These are phyloP conservation scores for Rhodofomes roseus DNA, from an alignment of 1,284 basidiomycete species.

Conservation along the genomic window DNA sequence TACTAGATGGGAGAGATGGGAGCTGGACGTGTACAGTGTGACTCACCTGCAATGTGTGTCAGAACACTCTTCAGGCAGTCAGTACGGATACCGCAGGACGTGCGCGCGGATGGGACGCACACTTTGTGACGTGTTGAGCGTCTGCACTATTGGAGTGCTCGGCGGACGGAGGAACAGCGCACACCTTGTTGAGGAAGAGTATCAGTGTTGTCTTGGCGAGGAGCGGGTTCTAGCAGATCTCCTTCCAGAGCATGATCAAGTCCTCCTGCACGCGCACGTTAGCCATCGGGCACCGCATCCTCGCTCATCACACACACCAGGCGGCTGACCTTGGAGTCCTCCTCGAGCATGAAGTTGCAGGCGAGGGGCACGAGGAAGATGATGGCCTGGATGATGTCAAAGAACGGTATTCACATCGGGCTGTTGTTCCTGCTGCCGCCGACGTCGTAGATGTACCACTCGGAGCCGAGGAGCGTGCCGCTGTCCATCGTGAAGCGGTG, in stretches of 20 bases:
- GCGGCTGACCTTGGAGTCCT: conserved; percentile 55
- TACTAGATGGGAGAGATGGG: too few relatives aligned
- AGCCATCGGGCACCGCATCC: not conserved
- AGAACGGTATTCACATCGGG: conserved; percentile 66
- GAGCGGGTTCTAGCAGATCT: conserved; percentile 52
- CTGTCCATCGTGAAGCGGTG: conserved; percentile 54
- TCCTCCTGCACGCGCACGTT: conserved; percentile 35
- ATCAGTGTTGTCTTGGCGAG: conserved; percentile 54
- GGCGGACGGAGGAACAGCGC: conserved; percentile 6
- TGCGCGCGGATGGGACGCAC: conserved; percentile 14
- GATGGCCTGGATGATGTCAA: conserved; percentile 50
- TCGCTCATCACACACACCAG: conserved; percentile 35
- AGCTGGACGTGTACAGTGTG: too few relatives aligned
- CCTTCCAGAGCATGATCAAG: conserved; percentile 55
- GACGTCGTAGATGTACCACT: conserved; percentile 67
- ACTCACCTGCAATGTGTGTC: too few relatives aligned
- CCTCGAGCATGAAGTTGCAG: conserved; percentile 60
- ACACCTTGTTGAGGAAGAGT: conserved; percentile 64
- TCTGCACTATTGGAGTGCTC: not conserved
- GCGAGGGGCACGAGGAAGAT: conserved; percentile 50
- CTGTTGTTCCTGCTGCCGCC: conserved; percentile 57
- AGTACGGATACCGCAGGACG: not conserved
- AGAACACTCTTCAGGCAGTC: too few relatives aligned
- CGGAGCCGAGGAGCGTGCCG: conserved; percentile 36
- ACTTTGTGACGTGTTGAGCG: conserved; percentile 26